Conservation (phyloP, 352 stramenopile genomes). For the Elongisporangium undulatum region DNA sequence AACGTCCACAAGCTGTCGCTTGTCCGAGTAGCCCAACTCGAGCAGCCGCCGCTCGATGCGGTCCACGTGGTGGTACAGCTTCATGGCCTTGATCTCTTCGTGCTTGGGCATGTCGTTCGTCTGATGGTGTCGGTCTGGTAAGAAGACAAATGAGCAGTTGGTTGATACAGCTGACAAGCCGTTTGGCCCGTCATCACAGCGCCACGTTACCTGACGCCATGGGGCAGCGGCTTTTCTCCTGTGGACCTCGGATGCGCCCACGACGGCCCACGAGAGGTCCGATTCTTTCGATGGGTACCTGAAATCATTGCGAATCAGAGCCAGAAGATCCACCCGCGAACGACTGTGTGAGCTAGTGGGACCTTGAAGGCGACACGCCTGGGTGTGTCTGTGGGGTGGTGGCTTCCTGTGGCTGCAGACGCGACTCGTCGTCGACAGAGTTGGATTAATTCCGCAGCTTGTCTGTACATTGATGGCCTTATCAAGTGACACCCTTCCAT, state of each 20-base stretch:
- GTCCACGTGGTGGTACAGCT: constrained; percentile 79
- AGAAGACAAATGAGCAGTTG: neutral
- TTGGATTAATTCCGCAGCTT: no score
- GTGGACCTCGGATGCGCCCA: neutral
- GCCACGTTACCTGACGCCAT: neutral
- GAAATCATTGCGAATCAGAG: neutral
- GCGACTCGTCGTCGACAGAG: no score
- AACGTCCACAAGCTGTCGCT: constrained; percentile 29
- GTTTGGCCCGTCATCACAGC: neutral
- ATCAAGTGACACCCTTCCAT: no score
- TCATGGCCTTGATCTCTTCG: constrained; percentile 86
- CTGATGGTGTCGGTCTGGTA: neutral
- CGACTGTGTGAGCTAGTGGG: neutral
- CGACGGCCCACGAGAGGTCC: neutral
- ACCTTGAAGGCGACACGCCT: neutral
- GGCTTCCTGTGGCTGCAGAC: no score
- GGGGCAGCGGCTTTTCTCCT: no score
- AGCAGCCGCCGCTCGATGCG: constrained; percentile 68
- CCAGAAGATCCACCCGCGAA: no score
- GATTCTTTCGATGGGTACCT: neutral
- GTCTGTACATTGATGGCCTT: no score
- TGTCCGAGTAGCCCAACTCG: constrained; percentile 11
- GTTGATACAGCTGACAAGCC: neutral
- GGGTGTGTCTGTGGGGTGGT: no score
- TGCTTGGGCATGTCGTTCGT: constrained; percentile 16